Conservation (phyloP, 768 basidiomycete genomes). For the Tricholoma hemisulphureum region DNA sequence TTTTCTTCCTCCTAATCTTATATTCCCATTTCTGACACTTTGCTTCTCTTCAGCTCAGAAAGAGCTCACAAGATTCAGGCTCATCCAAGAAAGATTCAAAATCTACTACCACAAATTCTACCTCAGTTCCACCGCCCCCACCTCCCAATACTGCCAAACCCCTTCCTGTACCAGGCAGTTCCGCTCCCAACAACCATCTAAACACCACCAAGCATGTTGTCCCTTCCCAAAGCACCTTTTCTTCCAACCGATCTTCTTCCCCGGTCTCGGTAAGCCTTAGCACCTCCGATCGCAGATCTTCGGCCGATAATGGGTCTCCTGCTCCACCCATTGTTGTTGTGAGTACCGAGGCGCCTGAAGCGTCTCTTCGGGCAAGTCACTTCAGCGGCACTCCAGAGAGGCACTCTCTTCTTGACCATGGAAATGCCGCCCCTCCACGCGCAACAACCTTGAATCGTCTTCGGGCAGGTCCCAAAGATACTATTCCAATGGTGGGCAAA, state of each 20-base stretch:
- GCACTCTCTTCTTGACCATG: conserved; percentile 47
- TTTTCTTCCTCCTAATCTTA: conserved; percentile 19
- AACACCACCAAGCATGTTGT: conserved; percentile 37
- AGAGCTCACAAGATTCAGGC: conserved; percentile 62
- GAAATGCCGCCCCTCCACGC: conserved; percentile 59
- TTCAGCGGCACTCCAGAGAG: conserved; percentile 47
- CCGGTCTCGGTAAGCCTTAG: conserved; percentile 38
- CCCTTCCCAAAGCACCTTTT: conserved; percentile 39
- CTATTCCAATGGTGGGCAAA: conserved; percentile 94
- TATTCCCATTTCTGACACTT: conserved; percentile 19
- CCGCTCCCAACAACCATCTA: conserved; percentile 33
- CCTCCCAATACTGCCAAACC: conserved; percentile 67
- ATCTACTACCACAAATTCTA: conserved; percentile 32
- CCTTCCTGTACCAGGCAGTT: conserved; percentile 50
- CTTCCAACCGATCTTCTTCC: conserved; percentile 43
- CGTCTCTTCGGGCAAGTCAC: conserved; percentile 39
- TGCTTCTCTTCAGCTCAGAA: conserved; percentile 52
- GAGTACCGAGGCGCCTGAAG: conserved; percentile 64
- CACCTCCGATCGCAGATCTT: conserved; percentile 61
- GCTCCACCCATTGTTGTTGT: conserved; percentile 87
- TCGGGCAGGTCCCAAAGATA: conserved; percentile 87
- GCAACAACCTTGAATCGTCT: conserved; percentile 70
- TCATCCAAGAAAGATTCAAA: conserved; percentile 73
- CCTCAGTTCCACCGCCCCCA: conserved; percentile 52
- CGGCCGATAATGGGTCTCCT: conserved; percentile 43